These are phyloP conservation scores for Endocalyx cinctus DNA, from an alignment of 2,329 filamentous ascomycete species.

Conservation along the genomic window DNA sequence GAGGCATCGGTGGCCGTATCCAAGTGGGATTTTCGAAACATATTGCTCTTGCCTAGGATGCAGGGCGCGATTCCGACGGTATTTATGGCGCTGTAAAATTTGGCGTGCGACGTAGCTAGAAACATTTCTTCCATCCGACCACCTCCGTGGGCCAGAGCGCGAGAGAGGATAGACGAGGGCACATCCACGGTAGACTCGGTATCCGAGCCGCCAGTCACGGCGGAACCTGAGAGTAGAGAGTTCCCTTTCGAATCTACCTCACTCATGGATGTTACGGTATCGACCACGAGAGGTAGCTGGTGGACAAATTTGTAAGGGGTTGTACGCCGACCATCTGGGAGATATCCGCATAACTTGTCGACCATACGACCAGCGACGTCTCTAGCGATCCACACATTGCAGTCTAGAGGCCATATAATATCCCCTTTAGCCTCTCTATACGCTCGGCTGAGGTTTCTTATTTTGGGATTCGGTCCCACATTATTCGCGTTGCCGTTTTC, in stretches of 20 bases:
- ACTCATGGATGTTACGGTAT: conserved; percentile 46
- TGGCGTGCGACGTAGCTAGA: conserved; percentile 87
- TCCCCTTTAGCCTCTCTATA: conserved; percentile 86
- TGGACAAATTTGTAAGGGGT: conserved; percentile 87
- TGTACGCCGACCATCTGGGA: conserved; percentile 39
- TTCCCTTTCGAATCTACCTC: conserved; percentile 21
- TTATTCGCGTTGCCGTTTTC: conserved; percentile 44
- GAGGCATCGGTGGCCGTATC: conserved; percentile 61
- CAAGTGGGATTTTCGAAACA: conserved; percentile 92
- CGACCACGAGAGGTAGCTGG: conserved; percentile 85
- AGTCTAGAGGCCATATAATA: conserved; percentile 91
- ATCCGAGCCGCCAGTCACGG: conserved; percentile 26
- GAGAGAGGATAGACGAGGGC: conserved; percentile 20
- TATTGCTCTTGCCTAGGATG: conserved; percentile 94
- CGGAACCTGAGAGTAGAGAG: conserved; percentile 29
- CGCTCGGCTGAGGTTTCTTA: conserved; percentile 89
- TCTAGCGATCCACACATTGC: conserved; percentile 86
- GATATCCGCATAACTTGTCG: conserved; percentile 72
- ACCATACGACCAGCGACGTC: conserved; percentile 85
- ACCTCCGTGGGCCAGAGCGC: conserved; percentile 50
- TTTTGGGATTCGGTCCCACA: conserved; percentile 96
- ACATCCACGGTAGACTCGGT: conserved; percentile 26
- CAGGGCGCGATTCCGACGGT: conserved; percentile 86
- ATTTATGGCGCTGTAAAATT: conserved; percentile 98
- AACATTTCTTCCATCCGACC: conserved; percentile 91